A percentile compares a stretch with the other conserved stretches of the same genome.
phyloP scores from a whole-genome alignment of 208 protist species.

The Leishmania mexicana region DNA sequence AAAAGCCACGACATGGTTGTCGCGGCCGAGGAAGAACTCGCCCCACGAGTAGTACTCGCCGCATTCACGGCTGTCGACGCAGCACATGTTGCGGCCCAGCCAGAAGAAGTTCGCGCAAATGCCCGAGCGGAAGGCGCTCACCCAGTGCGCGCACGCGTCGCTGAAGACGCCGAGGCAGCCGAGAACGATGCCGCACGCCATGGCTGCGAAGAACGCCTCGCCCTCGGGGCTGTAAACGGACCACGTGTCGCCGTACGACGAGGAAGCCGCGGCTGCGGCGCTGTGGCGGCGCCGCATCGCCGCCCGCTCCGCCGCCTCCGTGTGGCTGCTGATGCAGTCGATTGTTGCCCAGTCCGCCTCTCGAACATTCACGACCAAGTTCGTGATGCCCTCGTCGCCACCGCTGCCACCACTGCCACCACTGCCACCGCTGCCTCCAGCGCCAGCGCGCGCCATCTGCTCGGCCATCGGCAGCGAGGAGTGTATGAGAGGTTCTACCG shows the following conservation, averaged over 20 bases:
- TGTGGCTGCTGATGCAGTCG: constrained; percentile 61
- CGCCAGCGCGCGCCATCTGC: no score
- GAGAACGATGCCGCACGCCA: constrained; percentile 45
- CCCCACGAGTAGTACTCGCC: constrained; percentile 63
- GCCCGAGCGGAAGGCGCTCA: constrained; percentile 56
- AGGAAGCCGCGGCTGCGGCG: not conserved
- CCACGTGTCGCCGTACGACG: constrained; percentile 15
- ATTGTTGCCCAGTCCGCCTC: constrained; percentile 74
- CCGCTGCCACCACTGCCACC: not conserved
- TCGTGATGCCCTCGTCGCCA: constrained; percentile 7
- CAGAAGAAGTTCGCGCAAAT: constrained; percentile 73
- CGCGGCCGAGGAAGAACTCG: constrained; percentile 61
- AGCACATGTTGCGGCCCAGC: constrained; percentile 56
- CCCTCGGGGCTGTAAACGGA: constrained; percentile 30
- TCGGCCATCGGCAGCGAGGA: not conserved
- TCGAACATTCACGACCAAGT: constrained; percentile 17
- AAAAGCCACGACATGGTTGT: constrained; percentile 37
- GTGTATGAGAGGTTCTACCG: not conserved
- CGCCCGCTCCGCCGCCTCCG: constrained; percentile 43
- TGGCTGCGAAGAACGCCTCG: constrained; percentile 46
- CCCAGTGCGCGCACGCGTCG: constrained; percentile 67
- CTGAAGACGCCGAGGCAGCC: constrained; percentile 65
- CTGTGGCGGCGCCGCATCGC: constrained; percentile 25
- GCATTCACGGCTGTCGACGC: constrained; percentile 45
- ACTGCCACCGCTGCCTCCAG: not conserved